phyloP scores from a whole-genome alignment of 805 yeast species.

The Cyberlindnera sargentensis region DNA sequence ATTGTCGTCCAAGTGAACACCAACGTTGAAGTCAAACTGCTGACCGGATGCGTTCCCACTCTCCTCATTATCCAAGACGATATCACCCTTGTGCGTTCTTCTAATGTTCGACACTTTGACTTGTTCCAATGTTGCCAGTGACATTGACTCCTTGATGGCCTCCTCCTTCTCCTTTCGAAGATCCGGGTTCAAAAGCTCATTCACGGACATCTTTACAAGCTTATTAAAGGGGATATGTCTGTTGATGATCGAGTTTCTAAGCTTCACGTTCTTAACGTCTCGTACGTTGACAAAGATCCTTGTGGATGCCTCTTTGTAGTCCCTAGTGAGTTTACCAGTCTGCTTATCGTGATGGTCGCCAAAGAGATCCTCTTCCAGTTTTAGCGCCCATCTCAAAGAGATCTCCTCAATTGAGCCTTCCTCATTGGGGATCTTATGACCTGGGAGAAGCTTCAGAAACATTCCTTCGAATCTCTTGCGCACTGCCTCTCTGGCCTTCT shows the following conservation, averaged over 20 bases:
- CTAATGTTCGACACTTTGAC: conserved; percentile 59
- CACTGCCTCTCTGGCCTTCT: conserved; percentile 31
- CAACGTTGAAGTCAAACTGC: conserved; percentile 22
- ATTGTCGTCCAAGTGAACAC: conserved; percentile 16
- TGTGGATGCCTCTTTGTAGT: conserved; percentile 59
- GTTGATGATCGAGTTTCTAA: conserved; percentile 53
- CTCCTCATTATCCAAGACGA: conserved; percentile 54
- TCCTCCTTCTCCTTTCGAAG: conserved; percentile 62
- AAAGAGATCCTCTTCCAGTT: conserved; percentile 45
- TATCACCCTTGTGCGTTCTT: conserved; percentile 86
- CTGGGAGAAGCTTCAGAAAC: conserved; percentile 37
- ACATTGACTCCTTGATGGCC: conserved; percentile 61
- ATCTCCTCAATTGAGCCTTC: conserved; percentile 26
- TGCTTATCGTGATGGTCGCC: conserved; percentile 28
- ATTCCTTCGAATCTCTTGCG: conserved; percentile 42
- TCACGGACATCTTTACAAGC: conserved; percentile 58
- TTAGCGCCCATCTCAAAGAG: conserved; percentile 40
- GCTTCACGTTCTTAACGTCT: conserved; percentile 46
- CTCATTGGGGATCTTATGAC: conserved; percentile 17
- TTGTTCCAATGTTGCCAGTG: conserved; percentile 58
- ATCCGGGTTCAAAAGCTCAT: conserved; percentile 75
- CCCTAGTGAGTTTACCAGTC: conserved; percentile 17
- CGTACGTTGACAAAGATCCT: conserved; percentile 57
- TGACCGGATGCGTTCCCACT: not conserved
- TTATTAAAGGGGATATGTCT: conserved; percentile 47